phyloP scores from a whole-genome alignment of 345 rosid species.

The Hibiscus trionum region DNA sequence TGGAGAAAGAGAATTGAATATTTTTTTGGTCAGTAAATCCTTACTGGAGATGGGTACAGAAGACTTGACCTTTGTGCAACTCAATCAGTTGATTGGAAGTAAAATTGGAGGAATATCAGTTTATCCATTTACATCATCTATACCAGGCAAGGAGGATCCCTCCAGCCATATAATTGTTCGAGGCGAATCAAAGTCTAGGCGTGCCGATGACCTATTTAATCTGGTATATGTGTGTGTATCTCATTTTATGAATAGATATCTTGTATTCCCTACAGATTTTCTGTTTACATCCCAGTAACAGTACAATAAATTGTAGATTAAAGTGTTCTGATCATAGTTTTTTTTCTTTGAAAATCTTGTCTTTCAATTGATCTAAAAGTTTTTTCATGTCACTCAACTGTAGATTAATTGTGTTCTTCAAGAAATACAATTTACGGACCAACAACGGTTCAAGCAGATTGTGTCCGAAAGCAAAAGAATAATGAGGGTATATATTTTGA shows the following conservation, averaged over 20 bases:
- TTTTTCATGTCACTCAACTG: slow-evolving; percentile 13
- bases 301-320: neutral
- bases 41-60: slow-evolving; percentile 96
- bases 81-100: too few relatives aligned
- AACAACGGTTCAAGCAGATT: slow-evolving; percentile 93
- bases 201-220: slow-evolving; percentile 78
- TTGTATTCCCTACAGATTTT: neutral
- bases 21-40: slow-evolving; percentile 64
- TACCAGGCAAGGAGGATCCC: slow-evolving; percentile 68
- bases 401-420: slow-evolving; percentile 77
- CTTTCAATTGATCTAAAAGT: slow-evolving; percentile 6
- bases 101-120: slow-evolving; percentile 98
- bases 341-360: neutral
- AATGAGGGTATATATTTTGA: slow-evolving; percentile 65
- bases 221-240: slow-evolving; percentile 49
- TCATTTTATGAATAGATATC: neutral
- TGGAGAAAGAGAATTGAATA: too few relatives aligned
- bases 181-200: slow-evolving; percentile 93
- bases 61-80: slow-evolving; percentile 81
- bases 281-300: neutral
- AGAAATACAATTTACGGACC: slow-evolving; percentile 93
- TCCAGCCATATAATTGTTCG: slow-evolving; percentile 75
- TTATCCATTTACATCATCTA: slow-evolving; percentile 83
- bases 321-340: neutral
- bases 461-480: slow-evolving; percentile 94